Conservation (phyloP, 1,139 yeast genomes). For the Lizanozyma gosingica region DNA sequence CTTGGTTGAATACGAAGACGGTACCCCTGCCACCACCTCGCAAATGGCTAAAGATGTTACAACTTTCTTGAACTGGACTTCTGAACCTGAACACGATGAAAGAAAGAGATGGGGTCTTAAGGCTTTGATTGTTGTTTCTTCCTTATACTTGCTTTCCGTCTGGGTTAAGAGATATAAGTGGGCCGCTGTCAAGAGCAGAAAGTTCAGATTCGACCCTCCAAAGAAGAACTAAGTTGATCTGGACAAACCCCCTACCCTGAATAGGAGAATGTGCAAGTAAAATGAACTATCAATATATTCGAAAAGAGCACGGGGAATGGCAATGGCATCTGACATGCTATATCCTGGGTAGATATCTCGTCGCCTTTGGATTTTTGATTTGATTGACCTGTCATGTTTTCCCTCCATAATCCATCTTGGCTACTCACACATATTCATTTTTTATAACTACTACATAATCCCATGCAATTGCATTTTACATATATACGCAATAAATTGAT, state of each 20-base stretch:
- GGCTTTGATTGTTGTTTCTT: conserved; percentile 72
- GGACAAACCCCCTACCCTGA: no score
- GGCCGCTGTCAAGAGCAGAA: conserved; percentile 93
- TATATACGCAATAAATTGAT: not conserved
- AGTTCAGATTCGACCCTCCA: conserved; percentile 90
- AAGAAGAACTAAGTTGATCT: conserved; percentile 33
- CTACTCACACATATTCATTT: not conserved
- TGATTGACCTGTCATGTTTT: not conserved
- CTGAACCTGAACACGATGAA: conserved; percentile 98
- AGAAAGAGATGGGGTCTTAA: conserved; percentile 96
- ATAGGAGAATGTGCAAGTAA: no score
- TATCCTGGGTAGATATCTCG: no score
- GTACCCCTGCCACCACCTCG: conserved; percentile 96
- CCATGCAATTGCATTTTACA: not conserved
- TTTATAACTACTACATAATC: not conserved
- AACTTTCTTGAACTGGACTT: conserved; percentile 94
- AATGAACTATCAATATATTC: no score
- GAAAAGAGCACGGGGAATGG: no score
- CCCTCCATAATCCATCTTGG: not conserved
- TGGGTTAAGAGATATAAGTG: conserved; percentile 98
- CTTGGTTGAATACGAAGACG: conserved; percentile 96
- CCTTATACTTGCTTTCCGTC: conserved; percentile 73
- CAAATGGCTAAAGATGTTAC: conserved; percentile 99
- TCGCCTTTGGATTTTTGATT: no score
- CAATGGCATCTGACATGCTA: no score